Evolutionary conservation across 495 filamentous ascomycete species (phyloP).

Genomic region (Penicillium egyptiacum): DNA sequence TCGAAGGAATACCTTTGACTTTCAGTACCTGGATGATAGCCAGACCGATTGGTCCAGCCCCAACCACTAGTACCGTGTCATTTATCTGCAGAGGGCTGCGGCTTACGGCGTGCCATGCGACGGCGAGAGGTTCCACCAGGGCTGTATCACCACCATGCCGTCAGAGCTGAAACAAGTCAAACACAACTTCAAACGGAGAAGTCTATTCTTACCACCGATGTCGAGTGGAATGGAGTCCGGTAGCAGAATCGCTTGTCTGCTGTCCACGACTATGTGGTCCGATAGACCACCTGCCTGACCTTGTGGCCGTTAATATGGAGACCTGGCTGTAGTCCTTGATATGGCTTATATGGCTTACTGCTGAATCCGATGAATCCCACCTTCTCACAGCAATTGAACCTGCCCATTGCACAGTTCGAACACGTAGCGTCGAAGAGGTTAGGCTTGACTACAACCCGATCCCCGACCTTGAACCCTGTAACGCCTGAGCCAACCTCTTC

Average conservation of each 20-base stretch:
- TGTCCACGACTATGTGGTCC: conserved; percentile 53
- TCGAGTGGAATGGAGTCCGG: conserved; percentile 29
- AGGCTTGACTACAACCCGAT: conserved; percentile 58
- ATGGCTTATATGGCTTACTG: conserved; percentile 34
- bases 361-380: conserved; percentile 62
- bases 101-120: conserved; percentile 67
- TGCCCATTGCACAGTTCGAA: conserved; percentile 48
- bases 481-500: conserved; percentile 59
- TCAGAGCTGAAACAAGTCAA: conserved; percentile 3
- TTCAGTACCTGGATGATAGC: conserved; percentile 58
- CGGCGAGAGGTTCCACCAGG: conserved; percentile 60
- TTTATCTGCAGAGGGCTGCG: conserved; percentile 49
- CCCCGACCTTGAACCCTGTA: conserved; percentile 49
- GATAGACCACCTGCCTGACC: conserved; percentile 52
- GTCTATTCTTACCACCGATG: conserved; percentile 28
- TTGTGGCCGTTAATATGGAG: conserved; percentile 13
- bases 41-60: conserved; percentile 65
- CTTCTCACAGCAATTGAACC: conserved; percentile 56
- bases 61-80: conserved; percentile 55
- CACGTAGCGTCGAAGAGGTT: conserved; percentile 61
- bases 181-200: conserved; percentile 19
- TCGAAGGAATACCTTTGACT: conserved; percentile 47
- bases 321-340: background rate
- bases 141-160: conserved; percentile 30
- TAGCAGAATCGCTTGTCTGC: conserved; percentile 24